A percentile compares a stretch with the other conserved stretches of the same genome.
phyloP scores from a whole-genome alignment of 2,329 filamentous ascomycete genomes.

The Aspergillus sp. region DNA sequence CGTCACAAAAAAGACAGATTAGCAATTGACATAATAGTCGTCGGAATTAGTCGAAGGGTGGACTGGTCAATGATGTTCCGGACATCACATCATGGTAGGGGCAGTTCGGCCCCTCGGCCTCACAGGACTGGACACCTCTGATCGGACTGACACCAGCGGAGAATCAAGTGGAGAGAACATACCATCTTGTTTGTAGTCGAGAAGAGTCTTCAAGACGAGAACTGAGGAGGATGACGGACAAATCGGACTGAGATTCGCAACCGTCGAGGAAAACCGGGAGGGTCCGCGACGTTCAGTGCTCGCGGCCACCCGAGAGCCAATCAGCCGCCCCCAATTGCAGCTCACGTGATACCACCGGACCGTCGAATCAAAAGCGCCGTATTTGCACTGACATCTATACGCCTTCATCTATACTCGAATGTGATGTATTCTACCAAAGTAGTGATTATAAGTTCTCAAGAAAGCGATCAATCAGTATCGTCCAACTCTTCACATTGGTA shows the following conservation, averaged over 20 bases:
- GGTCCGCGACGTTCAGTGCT: conserved; percentile 21
- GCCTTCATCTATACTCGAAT: too few species aligned
- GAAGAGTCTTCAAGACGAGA: conserved; percentile 10
- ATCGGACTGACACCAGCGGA: too few species aligned
- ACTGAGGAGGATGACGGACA: conserved; percentile 13
- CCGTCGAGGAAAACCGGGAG: conserved; percentile 36
- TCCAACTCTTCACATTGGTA: not conserved
- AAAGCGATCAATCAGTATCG: too few species aligned
- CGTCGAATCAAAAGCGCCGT: conserved; percentile 16
- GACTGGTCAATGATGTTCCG: not conserved
- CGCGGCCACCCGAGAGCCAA: conserved; percentile 20
- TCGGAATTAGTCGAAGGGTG: not conserved
- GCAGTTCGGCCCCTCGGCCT: not conserved
- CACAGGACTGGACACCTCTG: too few species aligned
- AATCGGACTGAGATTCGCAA: conserved; percentile 12
- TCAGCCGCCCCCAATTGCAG: conserved; percentile 18
- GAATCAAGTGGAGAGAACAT: conserved; percentile 10
- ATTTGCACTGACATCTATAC: conserved; percentile 8
- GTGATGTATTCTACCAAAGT: too few species aligned
- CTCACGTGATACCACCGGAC: conserved; percentile 16
- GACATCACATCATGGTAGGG: not conserved
- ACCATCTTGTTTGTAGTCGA: conserved; percentile 29
- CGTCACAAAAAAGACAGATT: conserved; percentile 1
- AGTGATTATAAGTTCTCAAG: too few species aligned
- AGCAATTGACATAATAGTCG: conserved; percentile 14